Evolutionary conservation across 78 protist species (phyloP).

Genomic region (Dictyostelium firmibasis): DNA sequence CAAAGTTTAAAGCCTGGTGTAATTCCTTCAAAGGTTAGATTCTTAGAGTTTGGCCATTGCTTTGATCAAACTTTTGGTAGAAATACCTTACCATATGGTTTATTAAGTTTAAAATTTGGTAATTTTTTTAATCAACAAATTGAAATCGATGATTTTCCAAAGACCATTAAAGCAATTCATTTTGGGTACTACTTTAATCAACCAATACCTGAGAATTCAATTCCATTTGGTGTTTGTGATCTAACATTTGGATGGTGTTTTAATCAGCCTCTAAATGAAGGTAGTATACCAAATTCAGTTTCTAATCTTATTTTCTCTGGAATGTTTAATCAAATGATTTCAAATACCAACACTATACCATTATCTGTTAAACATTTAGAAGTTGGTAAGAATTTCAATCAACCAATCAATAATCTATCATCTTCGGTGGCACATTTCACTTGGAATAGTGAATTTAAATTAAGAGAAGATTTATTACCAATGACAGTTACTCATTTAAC

Average conservation of each 20-base stretch:
- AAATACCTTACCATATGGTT: background rate
- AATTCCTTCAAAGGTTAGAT: background rate
- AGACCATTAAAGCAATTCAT: background rate
- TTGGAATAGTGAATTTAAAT: background rate
- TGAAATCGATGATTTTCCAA: background rate
- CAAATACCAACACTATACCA: background rate
- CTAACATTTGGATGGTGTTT: background rate
- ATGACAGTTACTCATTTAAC: background rate
- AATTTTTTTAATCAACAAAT: background rate
- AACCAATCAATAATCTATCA: background rate
- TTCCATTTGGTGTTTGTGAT: background rate
- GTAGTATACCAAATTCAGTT: background rate
- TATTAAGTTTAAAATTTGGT: background rate
- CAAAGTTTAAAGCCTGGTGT: background rate
- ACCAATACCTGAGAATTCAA: background rate
- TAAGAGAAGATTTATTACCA: background rate
- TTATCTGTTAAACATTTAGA: background rate
- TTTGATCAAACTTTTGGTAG: background rate
- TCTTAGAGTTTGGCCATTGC: background rate
- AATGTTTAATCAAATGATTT: background rate
- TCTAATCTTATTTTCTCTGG: background rate
- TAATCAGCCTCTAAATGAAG: background rate
- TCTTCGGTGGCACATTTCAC: background rate
- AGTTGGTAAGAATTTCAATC: background rate
- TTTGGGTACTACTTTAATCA: background rate